A percentile compares a stretch with the other conserved stretches of the same genome.
Evolutionary conservation across 495 filamentous ascomycete genomes (phyloP).

Genomic region (Trichoderma orchidacearum): DNA sequence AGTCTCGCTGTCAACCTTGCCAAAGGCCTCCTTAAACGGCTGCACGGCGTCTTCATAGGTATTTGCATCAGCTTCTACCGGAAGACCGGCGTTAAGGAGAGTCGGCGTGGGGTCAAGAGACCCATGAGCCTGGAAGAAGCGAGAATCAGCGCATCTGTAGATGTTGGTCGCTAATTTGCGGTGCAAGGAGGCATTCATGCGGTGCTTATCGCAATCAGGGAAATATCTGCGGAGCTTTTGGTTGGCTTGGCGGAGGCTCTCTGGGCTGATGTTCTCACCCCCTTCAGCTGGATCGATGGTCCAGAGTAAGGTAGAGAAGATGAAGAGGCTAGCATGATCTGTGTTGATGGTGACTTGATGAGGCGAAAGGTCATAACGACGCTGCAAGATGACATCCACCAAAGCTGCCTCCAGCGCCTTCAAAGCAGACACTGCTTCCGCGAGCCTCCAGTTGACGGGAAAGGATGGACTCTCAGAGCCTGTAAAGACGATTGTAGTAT

Average conservation of each 20-base stretch:
- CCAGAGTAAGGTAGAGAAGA: conserved; percentile 13
- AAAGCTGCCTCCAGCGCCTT: conserved; percentile 16
- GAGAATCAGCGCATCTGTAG: conserved; percentile 36
- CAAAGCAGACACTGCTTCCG: conserved; percentile 15
- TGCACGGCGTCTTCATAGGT: background rate
- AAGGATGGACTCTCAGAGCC: conserved; percentile 2
- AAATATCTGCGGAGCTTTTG: conserved; percentile 7
- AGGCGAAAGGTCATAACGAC: conserved; percentile 13
- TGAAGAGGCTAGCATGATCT: conserved; percentile 16
- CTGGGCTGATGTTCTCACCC: background rate
- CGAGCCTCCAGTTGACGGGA: conserved; percentile 20
- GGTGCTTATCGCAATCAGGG: conserved; percentile 11
- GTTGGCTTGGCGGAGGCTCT: conserved; percentile 10
- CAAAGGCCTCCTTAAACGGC: background rate
- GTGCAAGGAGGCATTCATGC: conserved; percentile 1
- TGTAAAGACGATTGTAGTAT: background rate
- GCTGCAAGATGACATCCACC: conserved; percentile 11
- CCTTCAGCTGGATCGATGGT: conserved; percentile 2
- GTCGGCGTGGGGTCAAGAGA: conserved; percentile 33
- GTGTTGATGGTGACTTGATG: conserved; percentile 14
- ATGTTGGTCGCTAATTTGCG: conserved; percentile 29
- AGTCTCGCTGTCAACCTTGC: background rate
- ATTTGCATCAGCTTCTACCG: background rate
- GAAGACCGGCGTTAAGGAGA: conserved; percentile 4
- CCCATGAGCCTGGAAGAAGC: conserved; percentile 40